Evolutionary conservation across 768 basidiomycete genomes (phyloP), one percentile per base, ranked within the genome.

Genomic region (Gloeopeniophorella convolvens): DNA sequence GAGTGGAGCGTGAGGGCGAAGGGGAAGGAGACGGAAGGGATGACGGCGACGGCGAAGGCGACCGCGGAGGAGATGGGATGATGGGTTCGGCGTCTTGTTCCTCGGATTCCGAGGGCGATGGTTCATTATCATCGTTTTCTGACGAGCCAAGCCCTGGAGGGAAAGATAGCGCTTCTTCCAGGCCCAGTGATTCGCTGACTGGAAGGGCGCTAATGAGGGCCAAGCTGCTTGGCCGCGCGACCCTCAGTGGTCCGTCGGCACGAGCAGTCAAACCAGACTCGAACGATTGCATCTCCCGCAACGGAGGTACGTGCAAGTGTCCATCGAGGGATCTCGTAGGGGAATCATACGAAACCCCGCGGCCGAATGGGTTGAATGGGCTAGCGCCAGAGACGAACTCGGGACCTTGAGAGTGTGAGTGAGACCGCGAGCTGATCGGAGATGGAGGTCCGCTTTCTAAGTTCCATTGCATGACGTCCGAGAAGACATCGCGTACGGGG

Each of bases 231-330:
- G 36, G 4, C 2, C 24, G 21, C 2, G 41, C 43, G 3, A 45
- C 23, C 26, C 45, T 36, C 21, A 45, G n/a, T 5, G 51, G 36
- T n/a, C 32, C 44, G 30, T 67, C 73, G 41, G 85, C 84, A 20
- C 80, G 76, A 0, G 85, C 88, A 0, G 89, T 92, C 31, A 85
- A 64, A 1, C 81, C 82, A 4, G 88, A 90, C 57, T 92, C 89
- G 61, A 91, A 92, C 0, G 85, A 88, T 57, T 90, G 87, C 83
- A 90, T 86, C 63, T 83, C 84, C 20, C 88, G 82, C n/a, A 92
- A 63, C 35, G 72, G 70, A 4, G 77, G 79, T 1, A 63, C 59
- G 16, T 24, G 56, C 30, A 27, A 63, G 57, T 77, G 65, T 1
- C 70, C 45, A 1, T 69, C 65, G 7, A 73, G 70, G 28, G 67